Evolutionary conservation across 257 asterid genomes (phyloP), one percentile per base, ranked within the genome.

Genomic region (Gynochthodes officinalis): DNA sequence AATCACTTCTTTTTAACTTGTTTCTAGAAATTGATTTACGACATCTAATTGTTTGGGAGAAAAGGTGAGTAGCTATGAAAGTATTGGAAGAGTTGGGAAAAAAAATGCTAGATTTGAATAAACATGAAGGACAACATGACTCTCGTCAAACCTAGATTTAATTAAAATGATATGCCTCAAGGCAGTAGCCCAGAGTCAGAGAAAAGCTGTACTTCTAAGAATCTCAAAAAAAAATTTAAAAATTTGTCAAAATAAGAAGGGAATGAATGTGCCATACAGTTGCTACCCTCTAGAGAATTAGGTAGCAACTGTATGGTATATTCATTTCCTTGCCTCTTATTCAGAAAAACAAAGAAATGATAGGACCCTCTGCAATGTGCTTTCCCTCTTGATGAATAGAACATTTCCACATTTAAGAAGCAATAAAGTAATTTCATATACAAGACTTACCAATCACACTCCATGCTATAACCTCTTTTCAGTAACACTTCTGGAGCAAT

Each of bases 401-500:
- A 73, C 40, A 16, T 7, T 64, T 59, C 49, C 53, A 54, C 43
- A 43, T 9, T 21, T 30, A 43, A 37, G 18, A 73, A 76, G 69
- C 69, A 55, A 58, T 39, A n/a, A 18, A 21, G 13, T 40, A 9
- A 6, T 40, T 60, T 58, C 15, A 52, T 62, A 28, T 65, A 46
- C 13, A 19, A 60, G 69, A 85, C 96, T 83, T 69, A 90, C 97
- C 98, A 92, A 68, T 93, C 98, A 78, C 97, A 90, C 82, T 93
- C 98, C 70, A 86, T 60, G 27, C 98, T 90, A 64, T 93, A 89
- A 52, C 98, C 98, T 84, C 81, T 89, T 84, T 85, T 88, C 79
- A 82, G 73, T 57, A 93, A 82, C 59, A 90, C 96, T 84, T 93
- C 97, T 30, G 98, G 98, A 83, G 98, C 98, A 83, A 93, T 90